Conservation (phyloP, 176 grass and related monocot species). For the Hordeum vulgare region DNA sequence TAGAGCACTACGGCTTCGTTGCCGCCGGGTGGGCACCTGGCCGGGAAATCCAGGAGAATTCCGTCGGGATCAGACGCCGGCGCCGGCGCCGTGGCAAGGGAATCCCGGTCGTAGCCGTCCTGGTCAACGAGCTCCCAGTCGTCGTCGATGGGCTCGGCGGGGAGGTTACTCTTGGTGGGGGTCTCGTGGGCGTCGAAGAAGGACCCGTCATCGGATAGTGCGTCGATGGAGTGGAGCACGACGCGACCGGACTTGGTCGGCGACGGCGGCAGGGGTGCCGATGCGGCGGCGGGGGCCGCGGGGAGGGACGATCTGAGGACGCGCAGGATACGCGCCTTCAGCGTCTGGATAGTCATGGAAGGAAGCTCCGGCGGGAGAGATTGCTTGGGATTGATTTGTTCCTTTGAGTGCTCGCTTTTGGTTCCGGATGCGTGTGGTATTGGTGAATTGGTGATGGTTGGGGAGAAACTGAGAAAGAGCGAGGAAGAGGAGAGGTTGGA, state of each 20-base stretch:
- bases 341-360: constrained; percentile 43
- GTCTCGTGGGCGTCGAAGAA: constrained; percentile 34
- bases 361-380: background rate
- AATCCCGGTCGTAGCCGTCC: background rate
- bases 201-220: constrained; percentile 28
- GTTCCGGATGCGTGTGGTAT: constrained; percentile 35
- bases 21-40: constrained; percentile 45
- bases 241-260: constrained; percentile 11
- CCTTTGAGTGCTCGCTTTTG: background rate
- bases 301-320: constrained; percentile 34
- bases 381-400: background rate
- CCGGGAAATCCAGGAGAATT: constrained; percentile 31
- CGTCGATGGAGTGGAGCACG: constrained; percentile 16
- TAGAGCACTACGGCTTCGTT: constrained; percentile 46
- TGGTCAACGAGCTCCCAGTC: constrained; percentile 22
- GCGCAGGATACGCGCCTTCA: constrained; percentile 49
- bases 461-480: background rate
- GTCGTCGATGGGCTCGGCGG: background rate
- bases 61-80: background rate
- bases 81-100: background rate
- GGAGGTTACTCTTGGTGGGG: background rate
- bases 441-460: constrained; percentile 31
- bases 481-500: background rate
- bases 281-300: background rate
- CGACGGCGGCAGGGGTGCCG: constrained; percentile 31